Conservation (phyloP, 176 grass and related monocot genomes). For the Calamus simplicifolius region DNA sequence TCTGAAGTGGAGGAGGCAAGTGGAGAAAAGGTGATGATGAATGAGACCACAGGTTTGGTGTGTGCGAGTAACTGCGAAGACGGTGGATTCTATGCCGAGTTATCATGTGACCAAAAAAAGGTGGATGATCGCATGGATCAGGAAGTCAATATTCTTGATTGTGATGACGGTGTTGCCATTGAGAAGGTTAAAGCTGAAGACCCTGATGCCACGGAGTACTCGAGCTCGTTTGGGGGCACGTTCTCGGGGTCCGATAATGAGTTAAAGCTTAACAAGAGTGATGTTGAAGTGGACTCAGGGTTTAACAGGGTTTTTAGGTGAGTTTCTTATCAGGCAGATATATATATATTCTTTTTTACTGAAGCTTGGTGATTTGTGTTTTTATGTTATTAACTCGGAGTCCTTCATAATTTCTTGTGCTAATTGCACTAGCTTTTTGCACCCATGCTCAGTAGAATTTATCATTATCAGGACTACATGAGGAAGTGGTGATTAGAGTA, state of each 20-base stretch:
- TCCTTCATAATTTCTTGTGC: too few relatives aligned
- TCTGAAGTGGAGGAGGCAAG: slow-evolving; percentile 17
- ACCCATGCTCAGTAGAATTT: too few relatives aligned
- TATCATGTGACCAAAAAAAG: not conserved
- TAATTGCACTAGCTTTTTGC: too few relatives aligned
- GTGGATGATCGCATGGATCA: not conserved
- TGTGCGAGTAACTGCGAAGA: slow-evolving; percentile 2
- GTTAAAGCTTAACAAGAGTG: slow-evolving; percentile 54
- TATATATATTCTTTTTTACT: too few relatives aligned
- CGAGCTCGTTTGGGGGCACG: slow-evolving; percentile 89
- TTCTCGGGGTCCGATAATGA: slow-evolving; percentile 60
- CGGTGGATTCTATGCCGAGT: not conserved
- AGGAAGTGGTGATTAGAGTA: too few relatives aligned
- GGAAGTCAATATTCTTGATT: slow-evolving; percentile 29
- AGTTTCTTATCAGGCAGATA: slow-evolving; percentile 17
- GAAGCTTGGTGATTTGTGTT: too few relatives aligned
- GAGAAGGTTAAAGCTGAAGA: slow-evolving; percentile 36
- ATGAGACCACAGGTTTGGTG: not conserved
- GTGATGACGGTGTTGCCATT: not conserved
- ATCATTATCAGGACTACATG: too few relatives aligned
- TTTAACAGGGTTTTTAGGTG: slow-evolving; percentile 61
- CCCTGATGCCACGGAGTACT: slow-evolving; percentile 61
- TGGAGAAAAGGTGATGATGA: slow-evolving; percentile 4
- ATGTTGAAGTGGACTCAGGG: slow-evolving; percentile 76
- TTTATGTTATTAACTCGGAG: too few relatives aligned